Percentiles rank a stretch among this genome's conserved stretches.
Conservation (phyloP, 495 filamentous ascomycete species). For the Staphylotrichum tortipilum region DNA sequence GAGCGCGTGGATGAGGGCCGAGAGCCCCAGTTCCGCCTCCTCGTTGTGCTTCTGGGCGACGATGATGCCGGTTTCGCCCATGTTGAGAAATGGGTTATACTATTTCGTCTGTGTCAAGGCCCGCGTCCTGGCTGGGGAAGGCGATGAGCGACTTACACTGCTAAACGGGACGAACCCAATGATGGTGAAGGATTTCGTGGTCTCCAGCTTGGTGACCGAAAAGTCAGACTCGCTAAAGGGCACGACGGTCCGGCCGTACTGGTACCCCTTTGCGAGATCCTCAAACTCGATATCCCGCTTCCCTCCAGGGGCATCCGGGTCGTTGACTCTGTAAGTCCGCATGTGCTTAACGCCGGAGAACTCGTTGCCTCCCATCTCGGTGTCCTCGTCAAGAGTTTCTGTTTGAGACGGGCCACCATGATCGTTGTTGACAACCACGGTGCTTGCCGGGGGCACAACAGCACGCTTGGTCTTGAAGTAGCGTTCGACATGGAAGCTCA, state of each 20-base stretch:
- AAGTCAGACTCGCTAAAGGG: conserved; percentile 78
- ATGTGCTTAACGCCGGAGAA: conserved; percentile 61
- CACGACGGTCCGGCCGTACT: conserved; percentile 87
- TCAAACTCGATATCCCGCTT: conserved; percentile 79
- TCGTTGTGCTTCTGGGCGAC: conserved; percentile 65
- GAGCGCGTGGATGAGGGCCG: conserved; percentile 81
- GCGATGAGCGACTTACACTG: conserved; percentile 43
- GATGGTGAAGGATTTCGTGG: conserved; percentile 62
- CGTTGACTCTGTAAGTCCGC: conserved; percentile 71
- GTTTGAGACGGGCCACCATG: conserved; percentile 36
- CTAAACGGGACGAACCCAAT: conserved; percentile 75
- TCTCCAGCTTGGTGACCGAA: conserved; percentile 73
- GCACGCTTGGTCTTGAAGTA: conserved; percentile 78
- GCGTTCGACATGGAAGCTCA: conserved; percentile 80
- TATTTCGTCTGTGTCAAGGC: conserved; percentile 25
- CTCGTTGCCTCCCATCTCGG: conserved; percentile 34
- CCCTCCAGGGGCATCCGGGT: conserved; percentile 62
- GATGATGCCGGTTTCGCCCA: conserved; percentile 68
- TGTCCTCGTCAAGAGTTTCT: conserved; percentile 39
- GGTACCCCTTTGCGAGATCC: conserved; percentile 83
- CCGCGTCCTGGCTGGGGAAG: not conserved
- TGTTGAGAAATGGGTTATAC: conserved; percentile 79
- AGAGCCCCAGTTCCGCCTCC: conserved; percentile 70
- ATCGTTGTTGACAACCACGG: conserved; percentile 51
- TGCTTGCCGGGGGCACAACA: conserved; percentile 62